Conservation (phyloP, 768 basidiomycete genomes). For the Suillus clintonianus region DNA sequence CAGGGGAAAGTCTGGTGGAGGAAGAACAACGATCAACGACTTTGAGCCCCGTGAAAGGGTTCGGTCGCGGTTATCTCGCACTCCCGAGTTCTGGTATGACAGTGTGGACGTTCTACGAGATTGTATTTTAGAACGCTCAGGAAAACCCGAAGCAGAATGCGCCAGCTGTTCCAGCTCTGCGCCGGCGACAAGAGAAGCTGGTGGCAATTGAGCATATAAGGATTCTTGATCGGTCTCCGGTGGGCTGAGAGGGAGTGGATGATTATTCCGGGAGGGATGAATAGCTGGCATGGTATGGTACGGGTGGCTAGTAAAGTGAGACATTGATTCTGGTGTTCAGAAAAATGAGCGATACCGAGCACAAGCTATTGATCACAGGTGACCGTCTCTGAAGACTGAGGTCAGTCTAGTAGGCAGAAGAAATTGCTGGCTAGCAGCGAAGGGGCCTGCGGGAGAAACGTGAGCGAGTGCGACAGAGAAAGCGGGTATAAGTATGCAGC, state of each 20-base stretch:
- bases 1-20: conserved; percentile 57
- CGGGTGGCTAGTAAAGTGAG: conserved; percentile 41
- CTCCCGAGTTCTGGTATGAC: conserved; percentile 52
- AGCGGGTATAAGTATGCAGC: conserved; percentile 12
- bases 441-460: neutral
- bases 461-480: neutral
- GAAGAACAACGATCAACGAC: conserved; percentile 67
- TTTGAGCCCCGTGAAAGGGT: conserved; percentile 39
- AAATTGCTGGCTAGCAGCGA: conserved; percentile 9
- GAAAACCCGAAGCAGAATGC: neutral
- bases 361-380: neutral
- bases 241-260: conserved; percentile 35
- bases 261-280: conserved; percentile 32
- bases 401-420: neutral
- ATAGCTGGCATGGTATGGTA: conserved; percentile 44
- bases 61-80: conserved; percentile 48
- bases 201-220: conserved; percentile 2
- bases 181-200: neutral
- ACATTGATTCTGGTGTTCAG: conserved; percentile 33
- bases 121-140: conserved; percentile 25
- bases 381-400: neutral
- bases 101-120: conserved; percentile 51
- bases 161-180: conserved; percentile 17
- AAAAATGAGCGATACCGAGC: neutral
- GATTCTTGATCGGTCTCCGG: conserved; percentile 39